A percentile compares a stretch with the other conserved stretches of the same genome.
phyloP scores from a whole-genome alignment of 148 eudicot species.

The Heliamphora exappendiculata region DNA sequence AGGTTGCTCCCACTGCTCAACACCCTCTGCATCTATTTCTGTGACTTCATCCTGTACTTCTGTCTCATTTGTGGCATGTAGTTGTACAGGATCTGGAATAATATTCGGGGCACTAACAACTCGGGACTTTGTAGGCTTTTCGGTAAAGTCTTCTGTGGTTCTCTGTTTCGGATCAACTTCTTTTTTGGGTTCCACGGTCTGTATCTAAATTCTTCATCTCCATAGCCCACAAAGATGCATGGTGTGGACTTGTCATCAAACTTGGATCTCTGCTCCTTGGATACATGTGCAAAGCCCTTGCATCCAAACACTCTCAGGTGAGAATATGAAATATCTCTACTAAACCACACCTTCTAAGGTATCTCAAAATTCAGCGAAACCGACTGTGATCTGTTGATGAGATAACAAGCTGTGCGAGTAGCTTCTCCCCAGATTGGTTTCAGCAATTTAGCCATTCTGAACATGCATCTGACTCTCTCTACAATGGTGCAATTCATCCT shows the following conservation, averaged over 20 bases:
- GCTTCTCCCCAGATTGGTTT: background rate
- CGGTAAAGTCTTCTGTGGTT: too few species aligned
- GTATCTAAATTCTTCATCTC: too few species aligned
- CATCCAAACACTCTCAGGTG: background rate
- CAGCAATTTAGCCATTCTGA: background rate
- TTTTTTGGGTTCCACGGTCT: too few species aligned
- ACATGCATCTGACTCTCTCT: background rate
- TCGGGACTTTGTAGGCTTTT: too few species aligned
- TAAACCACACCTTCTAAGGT: background rate
- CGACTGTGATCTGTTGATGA: background rate
- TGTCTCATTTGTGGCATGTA: too few species aligned
- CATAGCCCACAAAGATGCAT: background rate
- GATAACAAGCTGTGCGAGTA: background rate
- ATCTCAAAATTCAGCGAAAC: background rate
- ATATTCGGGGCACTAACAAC: too few species aligned
- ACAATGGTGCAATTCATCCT: background rate
- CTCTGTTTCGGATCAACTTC: too few species aligned
- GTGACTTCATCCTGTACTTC: too few species aligned
- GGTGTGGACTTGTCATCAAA: background rate
- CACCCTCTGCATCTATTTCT: too few species aligned
- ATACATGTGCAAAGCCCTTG: background rate
- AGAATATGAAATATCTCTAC: background rate
- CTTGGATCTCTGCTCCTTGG: background rate
- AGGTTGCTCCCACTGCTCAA: too few species aligned
- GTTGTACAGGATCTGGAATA: too few species aligned